Base-by-base conservation (phyloP, 1,139 yeast species). In the Yamadazyma dendronema region DNA sequence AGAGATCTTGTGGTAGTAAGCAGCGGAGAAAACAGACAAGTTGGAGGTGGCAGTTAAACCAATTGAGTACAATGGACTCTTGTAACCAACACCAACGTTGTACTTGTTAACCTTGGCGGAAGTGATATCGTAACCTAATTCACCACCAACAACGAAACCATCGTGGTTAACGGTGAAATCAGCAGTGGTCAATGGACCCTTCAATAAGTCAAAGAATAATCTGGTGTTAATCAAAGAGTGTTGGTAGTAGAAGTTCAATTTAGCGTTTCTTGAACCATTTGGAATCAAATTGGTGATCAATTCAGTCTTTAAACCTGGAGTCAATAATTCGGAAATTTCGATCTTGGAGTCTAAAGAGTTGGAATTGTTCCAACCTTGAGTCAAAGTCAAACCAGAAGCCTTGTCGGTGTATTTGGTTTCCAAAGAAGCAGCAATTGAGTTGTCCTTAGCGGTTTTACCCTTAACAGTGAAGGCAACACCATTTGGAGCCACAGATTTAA, bases 321-420 rank as follows among this genome's bases (percentile, higher is more conserved):
- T 85, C 69, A 90, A 79, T 56, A 89, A 85, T 67, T 90, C 95
- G 48, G 84, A 79, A 60, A 92, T 77, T 75, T 90, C 97, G 56
- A 92, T 78, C 79, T 88, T 90, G 72, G 97, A 87, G 76, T 81
- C 85, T 62, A 92, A 75, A 50, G 85, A 78, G 68, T 92, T 92
- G 66, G 95, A 84, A 55, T 95, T 87, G 74, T 89, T 84, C 97
- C 97, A 90, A 59, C 96, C 96, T 75, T 92, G 97, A 54, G 96
- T 88, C 61, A 92, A 74, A 52, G 97, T 82, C 61, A 92, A 76
- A 49, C 97, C 97, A 49, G 95, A 77, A 48, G 90, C 78, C 78
- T 89, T 89, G 80, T 94, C 98, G 48, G 86, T 72, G 77, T 84
- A 87, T 76, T 87, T 88, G 57, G 95, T 87, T 70, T 92, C 97